A percentile compares a stretch with the other conserved stretches of the same genome.
Conservation (phyloP, 1,139 yeast genomes). For the Diutina catenulata region DNA sequence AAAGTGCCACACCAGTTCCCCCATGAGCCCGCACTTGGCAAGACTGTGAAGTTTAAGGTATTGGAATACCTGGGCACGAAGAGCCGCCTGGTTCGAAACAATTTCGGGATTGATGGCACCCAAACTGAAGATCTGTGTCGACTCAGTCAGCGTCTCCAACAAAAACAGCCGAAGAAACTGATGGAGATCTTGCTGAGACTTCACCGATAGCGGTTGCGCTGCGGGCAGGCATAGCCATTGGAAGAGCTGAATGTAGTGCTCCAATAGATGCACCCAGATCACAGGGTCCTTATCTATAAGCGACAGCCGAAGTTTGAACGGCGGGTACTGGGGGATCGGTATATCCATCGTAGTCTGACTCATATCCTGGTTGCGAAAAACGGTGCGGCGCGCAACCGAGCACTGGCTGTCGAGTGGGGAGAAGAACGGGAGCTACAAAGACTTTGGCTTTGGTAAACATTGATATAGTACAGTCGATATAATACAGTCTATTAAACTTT, state of each 20-base stretch:
- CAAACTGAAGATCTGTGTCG: conserved; percentile 46
- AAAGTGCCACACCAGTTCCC: conserved; percentile 54
- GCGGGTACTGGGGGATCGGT: conserved; percentile 64
- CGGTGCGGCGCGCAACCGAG: too few species aligned
- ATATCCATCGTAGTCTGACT: conserved; percentile 14
- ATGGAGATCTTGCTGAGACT: conserved; percentile 48
- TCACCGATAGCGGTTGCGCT: conserved; percentile 21
- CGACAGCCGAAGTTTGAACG: conserved; percentile 59
- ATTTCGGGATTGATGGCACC: conserved; percentile 67
- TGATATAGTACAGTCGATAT: too few species aligned
- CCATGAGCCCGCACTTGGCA: conserved; percentile 41
- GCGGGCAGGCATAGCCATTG: conserved; percentile 9
- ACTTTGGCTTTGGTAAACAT: too few species aligned
- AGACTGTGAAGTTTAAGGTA: conserved; percentile 41
- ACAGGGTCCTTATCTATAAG: conserved; percentile 73
- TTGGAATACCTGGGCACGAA: conserved; percentile 41
- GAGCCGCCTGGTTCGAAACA: conserved; percentile 31
- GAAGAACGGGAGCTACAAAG: too few species aligned
- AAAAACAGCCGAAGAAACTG: conserved; percentile 45
- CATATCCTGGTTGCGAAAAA: too few species aligned
- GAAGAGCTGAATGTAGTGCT: conserved; percentile 40
- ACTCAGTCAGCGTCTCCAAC: conserved; percentile 48
- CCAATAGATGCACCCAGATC: conserved; percentile 63
- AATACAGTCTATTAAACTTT: conserved; percentile 22
- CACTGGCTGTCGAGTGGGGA: too few species aligned